A percentile compares a stretch with the other conserved stretches of the same genome.
Evolutionary conservation across 2,329 filamentous ascomycete species (phyloP).

Genomic region (Trichoderma atroviride): DNA sequence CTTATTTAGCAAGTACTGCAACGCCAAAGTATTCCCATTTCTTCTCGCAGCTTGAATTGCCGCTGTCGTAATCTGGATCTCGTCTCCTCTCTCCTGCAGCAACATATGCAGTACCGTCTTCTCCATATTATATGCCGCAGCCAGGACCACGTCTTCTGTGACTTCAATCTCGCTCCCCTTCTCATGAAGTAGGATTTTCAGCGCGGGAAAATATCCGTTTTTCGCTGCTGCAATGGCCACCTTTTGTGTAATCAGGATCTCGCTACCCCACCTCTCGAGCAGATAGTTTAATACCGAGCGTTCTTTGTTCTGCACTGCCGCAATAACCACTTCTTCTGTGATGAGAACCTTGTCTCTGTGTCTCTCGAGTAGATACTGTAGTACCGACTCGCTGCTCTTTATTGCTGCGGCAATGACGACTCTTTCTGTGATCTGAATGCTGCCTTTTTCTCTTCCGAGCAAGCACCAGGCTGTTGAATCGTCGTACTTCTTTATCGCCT

Average conservation of each 20-base stretch:
- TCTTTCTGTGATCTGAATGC: neutral
- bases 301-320: neutral
- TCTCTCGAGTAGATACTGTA: slow-evolving; percentile 1
- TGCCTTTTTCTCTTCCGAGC: slow-evolving; percentile 13
- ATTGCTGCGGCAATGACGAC: neutral
- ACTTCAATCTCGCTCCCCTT: neutral
- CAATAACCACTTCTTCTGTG: neutral
- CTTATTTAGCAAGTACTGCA: neutral
- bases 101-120: neutral
- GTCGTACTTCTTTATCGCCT: neutral
- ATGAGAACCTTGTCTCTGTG: neutral
- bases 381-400: slow-evolving; percentile 2
- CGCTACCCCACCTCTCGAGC: neutral
- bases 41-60: neutral
- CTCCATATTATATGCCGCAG: slow-evolving; percentile 1
- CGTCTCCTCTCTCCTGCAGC: neutral
- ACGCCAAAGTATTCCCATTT: neutral
- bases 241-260: neutral
- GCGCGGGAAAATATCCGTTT: neutral
- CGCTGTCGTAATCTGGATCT: neutral
- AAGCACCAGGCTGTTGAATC: neutral
- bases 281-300: neutral
- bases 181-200: neutral
- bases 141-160: neutral
- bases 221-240: slow-evolving; percentile 5